Evolutionary conservation across 192 early-diverging fungal genomes (phyloP).

Genomic region (Haplosporangium gracile): DNA sequence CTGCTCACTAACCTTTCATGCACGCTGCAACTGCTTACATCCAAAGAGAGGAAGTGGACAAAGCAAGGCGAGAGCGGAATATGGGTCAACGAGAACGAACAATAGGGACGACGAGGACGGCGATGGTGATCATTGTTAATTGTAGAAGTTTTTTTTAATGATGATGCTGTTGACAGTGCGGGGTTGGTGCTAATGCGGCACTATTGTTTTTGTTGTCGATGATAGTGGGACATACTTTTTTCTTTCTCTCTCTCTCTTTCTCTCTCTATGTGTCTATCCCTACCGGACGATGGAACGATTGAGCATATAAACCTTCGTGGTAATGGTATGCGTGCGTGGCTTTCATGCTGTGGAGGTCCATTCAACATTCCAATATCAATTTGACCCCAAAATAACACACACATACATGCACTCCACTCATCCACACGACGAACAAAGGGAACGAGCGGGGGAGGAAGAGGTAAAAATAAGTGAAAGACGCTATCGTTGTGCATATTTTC

Average conservation of each 20-base stretch:
- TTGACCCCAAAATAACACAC: conserved; percentile 26
- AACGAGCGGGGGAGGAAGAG: background rate
- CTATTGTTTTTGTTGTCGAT: background rate
- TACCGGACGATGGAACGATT: conserved; percentile 7
- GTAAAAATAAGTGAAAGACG: background rate
- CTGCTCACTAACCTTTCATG: background rate
- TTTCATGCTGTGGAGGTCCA: too few species aligned
- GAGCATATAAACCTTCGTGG: background rate
- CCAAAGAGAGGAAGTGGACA: background rate
- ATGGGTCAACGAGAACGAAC: background rate
- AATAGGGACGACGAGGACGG: background rate
- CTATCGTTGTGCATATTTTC: too few species aligned
- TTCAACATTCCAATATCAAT: conserved; percentile 47
- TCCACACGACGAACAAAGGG: background rate
- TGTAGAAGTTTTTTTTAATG: background rate
- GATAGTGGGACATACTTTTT: background rate
- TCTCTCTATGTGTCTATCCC: conserved; percentile 2
- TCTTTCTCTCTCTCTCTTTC: background rate
- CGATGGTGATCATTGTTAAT: background rate
- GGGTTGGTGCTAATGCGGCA: background rate
- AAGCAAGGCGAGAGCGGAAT: conserved; percentile 7
- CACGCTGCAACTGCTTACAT: conserved; percentile 6
- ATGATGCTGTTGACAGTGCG: background rate
- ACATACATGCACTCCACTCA: background rate
- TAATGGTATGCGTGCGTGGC: background rate